Evolutionary conservation across 2,329 filamentous ascomycete species (phyloP).

Genomic region (Fonsecaea pugnacius): DNA sequence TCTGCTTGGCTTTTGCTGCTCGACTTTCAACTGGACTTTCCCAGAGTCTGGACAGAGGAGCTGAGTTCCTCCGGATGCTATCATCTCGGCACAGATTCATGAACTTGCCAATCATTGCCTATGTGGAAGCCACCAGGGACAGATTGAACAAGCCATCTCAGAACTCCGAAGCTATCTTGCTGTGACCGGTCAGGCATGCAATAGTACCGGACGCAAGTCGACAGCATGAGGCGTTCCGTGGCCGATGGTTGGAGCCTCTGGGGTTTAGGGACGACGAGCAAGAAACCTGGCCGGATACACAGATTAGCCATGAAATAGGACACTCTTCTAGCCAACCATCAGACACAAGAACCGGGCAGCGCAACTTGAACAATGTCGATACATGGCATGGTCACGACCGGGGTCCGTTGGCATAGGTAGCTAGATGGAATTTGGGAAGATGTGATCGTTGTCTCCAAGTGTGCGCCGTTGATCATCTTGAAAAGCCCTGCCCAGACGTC

Average conservation of each 20-base stretch:
- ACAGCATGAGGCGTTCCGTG: not conserved
- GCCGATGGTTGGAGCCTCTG: not conserved
- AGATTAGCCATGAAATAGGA: not conserved
- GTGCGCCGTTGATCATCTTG: not conserved
- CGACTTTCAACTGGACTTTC: not conserved
- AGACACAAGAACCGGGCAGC: not conserved
- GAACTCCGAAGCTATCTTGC: not conserved
- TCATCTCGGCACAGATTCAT: not conserved
- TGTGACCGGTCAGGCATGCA: not conserved
- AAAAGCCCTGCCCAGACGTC: not conserved
- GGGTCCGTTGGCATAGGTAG: not conserved
- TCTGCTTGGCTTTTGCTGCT: not conserved
- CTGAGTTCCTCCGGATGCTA: not conserved
- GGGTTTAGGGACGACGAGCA: not conserved
- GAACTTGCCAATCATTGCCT: constrained; percentile 1
- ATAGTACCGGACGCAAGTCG: not conserved
- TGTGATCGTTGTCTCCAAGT: not conserved
- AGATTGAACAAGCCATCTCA: not conserved
- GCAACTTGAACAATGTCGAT: not conserved
- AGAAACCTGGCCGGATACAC: not conserved
- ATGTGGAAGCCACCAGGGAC: not conserved
- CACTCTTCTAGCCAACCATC: not conserved
- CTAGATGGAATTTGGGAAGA: not conserved
- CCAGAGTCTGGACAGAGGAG: not conserved
- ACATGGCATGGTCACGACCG: not conserved